phyloP scores from a whole-genome alignment of 2,329 filamentous ascomycete genomes.

The Dothidotthia symphoricarpi region DNA sequence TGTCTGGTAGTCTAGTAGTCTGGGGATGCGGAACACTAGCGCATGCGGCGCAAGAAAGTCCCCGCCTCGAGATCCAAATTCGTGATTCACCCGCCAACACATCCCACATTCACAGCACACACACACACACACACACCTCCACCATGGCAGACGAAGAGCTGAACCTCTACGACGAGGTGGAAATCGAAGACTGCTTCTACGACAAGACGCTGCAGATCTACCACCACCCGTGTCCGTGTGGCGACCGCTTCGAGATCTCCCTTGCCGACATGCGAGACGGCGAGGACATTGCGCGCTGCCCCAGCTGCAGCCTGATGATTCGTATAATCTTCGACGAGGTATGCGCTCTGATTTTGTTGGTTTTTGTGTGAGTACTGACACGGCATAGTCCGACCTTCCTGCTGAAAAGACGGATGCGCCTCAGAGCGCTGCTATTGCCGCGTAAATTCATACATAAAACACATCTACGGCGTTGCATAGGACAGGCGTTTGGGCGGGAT shows the following conservation, averaged over 20 bases:
- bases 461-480: constrained; percentile 17
- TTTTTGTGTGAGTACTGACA: background rate
- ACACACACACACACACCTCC: constrained; percentile 1
- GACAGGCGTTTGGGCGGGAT: constrained; percentile 11
- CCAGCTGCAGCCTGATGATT: constrained; percentile 96
- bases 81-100: too few relatives aligned
- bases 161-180: constrained; percentile 93
- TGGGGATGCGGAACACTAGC: too few relatives aligned
- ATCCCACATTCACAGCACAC: constrained; percentile 4
- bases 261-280: constrained; percentile 83
- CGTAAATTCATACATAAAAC: constrained; percentile 11
- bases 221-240: constrained; percentile 95
- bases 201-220: constrained; percentile 91
- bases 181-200: constrained; percentile 93
- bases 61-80: too few relatives aligned
- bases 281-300: constrained; percentile 93
- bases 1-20: too few relatives aligned
- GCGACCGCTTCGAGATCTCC: constrained; percentile 90
- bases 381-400: constrained; percentile 33
- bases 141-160: constrained; percentile 39
- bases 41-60: too few relatives aligned
- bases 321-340: constrained; percentile 88
- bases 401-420: constrained; percentile 25
- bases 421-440: constrained; percentile 25
- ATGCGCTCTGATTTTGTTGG: constrained; percentile 31